Percentiles rank a stretch among this genome's conserved stretches.
These are phyloP conservation scores for Ramaria rubella DNA, from an alignment of 768 basidiomycete species.

Conservation along the genomic window DNA sequence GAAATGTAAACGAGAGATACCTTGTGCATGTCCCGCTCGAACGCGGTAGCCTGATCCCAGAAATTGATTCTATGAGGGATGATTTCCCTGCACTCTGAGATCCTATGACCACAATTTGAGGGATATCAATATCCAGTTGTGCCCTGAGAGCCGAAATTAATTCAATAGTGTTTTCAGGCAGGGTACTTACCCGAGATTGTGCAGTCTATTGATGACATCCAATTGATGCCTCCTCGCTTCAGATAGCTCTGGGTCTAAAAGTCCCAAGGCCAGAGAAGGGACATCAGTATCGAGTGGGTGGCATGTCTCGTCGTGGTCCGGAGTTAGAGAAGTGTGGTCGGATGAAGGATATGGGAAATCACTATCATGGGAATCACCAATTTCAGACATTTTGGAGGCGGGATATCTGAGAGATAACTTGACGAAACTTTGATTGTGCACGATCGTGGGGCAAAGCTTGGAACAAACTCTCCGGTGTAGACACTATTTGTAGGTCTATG, in stretches of 20 bases:
- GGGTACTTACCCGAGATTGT: constrained; percentile 48
- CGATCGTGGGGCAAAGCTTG: too few relatives aligned
- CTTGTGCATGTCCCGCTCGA: constrained; percentile 71
- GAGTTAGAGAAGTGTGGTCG: not conserved
- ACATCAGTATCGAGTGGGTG: not conserved
- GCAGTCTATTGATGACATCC: constrained; percentile 53
- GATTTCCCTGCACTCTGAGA: constrained; percentile 72
- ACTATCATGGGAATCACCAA: too few relatives aligned
- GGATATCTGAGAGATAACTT: too few relatives aligned
- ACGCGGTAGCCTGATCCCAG: constrained; percentile 62
- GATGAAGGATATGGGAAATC: not conserved
- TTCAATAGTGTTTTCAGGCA: not conserved
- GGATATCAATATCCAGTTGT: constrained; percentile 63
- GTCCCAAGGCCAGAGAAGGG: constrained; percentile 35
- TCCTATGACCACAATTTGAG: constrained; percentile 68
- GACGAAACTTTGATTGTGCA: too few relatives aligned
- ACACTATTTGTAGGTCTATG: too few relatives aligned
- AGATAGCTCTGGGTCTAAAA: constrained; percentile 40
- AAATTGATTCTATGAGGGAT: constrained; percentile 71
- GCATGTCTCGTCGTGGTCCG: not conserved
- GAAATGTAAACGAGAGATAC: constrained; percentile 26
- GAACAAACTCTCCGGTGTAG: too few relatives aligned
- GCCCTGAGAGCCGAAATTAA: constrained; percentile 35
- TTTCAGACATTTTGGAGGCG: too few relatives aligned
- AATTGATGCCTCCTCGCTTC: constrained; percentile 43